A percentile compares a stretch with the other conserved stretches of the same genome.
These are phyloP conservation scores for Luvunga scandens DNA, from an alignment of 345 rosid species.

Conservation along the genomic window DNA sequence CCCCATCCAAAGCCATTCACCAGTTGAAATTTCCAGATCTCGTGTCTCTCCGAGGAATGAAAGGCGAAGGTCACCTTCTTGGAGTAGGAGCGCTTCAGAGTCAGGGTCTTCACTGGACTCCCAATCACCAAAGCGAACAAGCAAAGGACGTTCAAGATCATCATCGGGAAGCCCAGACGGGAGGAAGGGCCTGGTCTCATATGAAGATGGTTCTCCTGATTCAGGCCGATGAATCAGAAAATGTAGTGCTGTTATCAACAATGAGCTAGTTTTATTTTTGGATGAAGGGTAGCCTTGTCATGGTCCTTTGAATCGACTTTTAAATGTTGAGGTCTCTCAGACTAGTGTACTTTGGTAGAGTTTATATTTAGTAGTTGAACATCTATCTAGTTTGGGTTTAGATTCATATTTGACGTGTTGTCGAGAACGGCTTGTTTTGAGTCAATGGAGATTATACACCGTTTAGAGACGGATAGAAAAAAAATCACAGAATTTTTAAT, in stretches of 20 bases:
- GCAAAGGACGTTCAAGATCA: conserved; percentile 60
- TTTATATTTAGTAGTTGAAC: neutral
- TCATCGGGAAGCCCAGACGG: conserved; percentile 60
- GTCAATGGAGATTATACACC: neutral
- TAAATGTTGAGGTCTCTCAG: neutral
- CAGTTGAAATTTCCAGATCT: conserved; percentile 42
- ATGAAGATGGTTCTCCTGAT: conserved; percentile 68
- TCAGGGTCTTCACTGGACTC: conserved; percentile 57
- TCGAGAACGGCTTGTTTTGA: neutral
- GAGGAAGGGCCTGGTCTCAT: conserved; percentile 66
- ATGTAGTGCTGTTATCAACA: neutral
- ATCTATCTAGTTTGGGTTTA: neutral
- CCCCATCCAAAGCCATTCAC: conserved; percentile 59
- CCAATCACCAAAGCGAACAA: conserved; percentile 48
- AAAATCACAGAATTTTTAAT: neutral
- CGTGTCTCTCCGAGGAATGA: conserved; percentile 35
- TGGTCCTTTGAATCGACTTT: neutral
- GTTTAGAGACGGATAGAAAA: neutral
- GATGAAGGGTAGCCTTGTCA: neutral
- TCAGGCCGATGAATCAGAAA: conserved; percentile 27
- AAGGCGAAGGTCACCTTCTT: conserved; percentile 52
- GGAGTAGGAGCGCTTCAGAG: conserved; percentile 53
- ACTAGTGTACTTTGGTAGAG: neutral
- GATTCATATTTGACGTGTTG: neutral
- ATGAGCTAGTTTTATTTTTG: neutral